Evolutionary conservation across 495 filamentous ascomycete genomes (phyloP), one percentile per base, ranked within the genome.

Genomic region (Parathielavia appendiculata): DNA sequence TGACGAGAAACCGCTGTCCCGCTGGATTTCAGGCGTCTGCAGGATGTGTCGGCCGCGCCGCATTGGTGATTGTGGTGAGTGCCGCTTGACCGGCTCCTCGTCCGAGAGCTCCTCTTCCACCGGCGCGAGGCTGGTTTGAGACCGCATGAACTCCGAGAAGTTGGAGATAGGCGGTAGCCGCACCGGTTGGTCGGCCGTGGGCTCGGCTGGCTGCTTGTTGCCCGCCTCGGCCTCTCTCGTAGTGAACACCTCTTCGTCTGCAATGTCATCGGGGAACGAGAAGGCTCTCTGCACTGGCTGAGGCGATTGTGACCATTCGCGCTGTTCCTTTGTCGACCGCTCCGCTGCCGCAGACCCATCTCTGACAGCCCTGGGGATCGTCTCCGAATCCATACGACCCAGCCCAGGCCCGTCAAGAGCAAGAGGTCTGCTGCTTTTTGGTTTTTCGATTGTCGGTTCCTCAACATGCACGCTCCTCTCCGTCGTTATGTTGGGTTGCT

Each of bases 1-100:
- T 0, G 68, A 66, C 17, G 68, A 62, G 53, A 80, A 73, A 0
- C 71, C 77, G 55, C 79, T 81, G 63, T 83, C 79, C 20, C 78
- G 64, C 61, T 80, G 74, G n/a, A 54, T 19, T 22, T 75, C 73
- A n/a, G 59, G 59, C 32, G 51, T 62, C 6, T 57, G 51, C 40
- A 51, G 36, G 7, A 32, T 52, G 22, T 38, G 45, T 35, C 59
- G 64, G 6, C 51, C 56, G 47, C 43, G 16, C 12, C 19, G 59
- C 35, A 51, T 56, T 9, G 22, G 19, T 40, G 50, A 38, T 16
- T 40, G 41, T 61, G 5, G 7, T 20, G 43, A 13, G 23, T 36
- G 54, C 12, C 40, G 30, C 50, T 63, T 59, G 36, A 39, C 45
- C 32, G 56, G 54, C 51, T 70, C 70, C 40, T 75, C 70, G 16